Conservation (phyloP, 2,329 filamentous ascomycete genomes). For the Sporothrix luriei region DNA sequence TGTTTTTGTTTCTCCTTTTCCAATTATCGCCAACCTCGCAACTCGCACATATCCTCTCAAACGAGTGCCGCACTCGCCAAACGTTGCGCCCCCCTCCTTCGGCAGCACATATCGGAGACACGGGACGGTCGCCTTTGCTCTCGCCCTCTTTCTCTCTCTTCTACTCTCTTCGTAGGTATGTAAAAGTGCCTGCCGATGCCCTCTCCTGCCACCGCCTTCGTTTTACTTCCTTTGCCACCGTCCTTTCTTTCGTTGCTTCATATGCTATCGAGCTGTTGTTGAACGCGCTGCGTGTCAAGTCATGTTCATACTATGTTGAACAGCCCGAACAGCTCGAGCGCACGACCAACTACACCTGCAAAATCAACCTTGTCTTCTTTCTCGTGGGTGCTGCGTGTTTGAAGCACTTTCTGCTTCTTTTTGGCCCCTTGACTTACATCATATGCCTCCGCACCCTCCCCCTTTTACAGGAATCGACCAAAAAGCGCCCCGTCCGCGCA, state of each 20-base stretch:
- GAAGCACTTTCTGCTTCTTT: not conserved
- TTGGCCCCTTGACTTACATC: not conserved
- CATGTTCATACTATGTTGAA: slow-evolving; percentile 4
- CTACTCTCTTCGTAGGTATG: not conserved
- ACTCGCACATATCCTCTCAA: slow-evolving; percentile 11
- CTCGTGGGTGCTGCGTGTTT: not conserved
- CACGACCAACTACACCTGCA: slow-evolving; percentile 25
- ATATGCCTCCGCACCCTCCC: slow-evolving; percentile 8
- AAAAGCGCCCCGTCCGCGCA: not conserved
- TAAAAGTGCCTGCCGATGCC: slow-evolving; percentile 1
- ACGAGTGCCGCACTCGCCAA: slow-evolving; percentile 9
- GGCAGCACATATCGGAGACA: slow-evolving; percentile 15
- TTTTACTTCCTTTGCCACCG: not conserved
- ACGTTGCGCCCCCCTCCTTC: not conserved
- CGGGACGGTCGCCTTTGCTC: not conserved
- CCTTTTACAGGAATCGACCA: not conserved
- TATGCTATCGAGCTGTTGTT: slow-evolving; percentile 6
- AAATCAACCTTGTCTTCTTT: not conserved
- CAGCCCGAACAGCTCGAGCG: slow-evolving; percentile 5
- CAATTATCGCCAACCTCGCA: not conserved
- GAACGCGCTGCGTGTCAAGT: not conserved
- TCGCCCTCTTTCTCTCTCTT: not conserved
- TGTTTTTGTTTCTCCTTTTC: not conserved
- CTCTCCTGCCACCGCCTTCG: not conserved
- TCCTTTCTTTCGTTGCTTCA: not conserved